Evolutionary conservation across 139 green algal species (phyloP), one percentile per base, ranked within the genome.

Genomic region (Micractinium sp.): DNA sequence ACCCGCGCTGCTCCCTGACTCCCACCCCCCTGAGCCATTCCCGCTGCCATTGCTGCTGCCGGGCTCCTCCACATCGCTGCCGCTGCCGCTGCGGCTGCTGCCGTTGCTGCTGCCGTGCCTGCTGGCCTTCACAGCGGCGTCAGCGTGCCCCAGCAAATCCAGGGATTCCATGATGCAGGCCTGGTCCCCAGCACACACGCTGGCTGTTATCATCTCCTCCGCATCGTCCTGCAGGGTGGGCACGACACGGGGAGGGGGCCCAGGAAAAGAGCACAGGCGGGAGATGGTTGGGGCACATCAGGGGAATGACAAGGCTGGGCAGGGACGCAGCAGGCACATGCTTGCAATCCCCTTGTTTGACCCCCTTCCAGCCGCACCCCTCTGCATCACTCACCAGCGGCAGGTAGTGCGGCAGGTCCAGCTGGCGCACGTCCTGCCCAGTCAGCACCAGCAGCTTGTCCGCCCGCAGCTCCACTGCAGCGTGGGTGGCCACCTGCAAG

Each of bases 381-480:
- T 56, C 47, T 16, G 7, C 47, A n/a, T n/a, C 47, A 56, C 83
- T 29, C 83, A 93, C 41, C 77, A 98, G 89, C 9, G 95, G 94
- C 85, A 98, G 91, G 95, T 96, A 98, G 27, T 91, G 84, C 4
- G 95, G 96, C 93, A 98, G 92, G 29, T 83, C 25, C 36, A 97
- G 81, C 33, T 80, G 35, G 14, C 90, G 85, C 38, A 97, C 93
- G 38, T 95, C 95, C 20, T 95, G 89, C 31, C 95, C 87, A 41
- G 96, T 97, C 66, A 99, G 74, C 91, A 92, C 96, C 85, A 99
- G 94, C 35, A 99, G 89, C 95, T 99, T 99, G 91, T 99, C 97
- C 5, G 97, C 98, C 3, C 88, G 85, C 38, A 99, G 93, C 89
- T 93, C 92, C n/a, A 95, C 89, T 2, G 93, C 92, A 0, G 93